These are phyloP conservation scores for Coix lacrymajobi DNA, from an alignment of 176 grass and related monocot species.

Conservation along the genomic window DNA sequence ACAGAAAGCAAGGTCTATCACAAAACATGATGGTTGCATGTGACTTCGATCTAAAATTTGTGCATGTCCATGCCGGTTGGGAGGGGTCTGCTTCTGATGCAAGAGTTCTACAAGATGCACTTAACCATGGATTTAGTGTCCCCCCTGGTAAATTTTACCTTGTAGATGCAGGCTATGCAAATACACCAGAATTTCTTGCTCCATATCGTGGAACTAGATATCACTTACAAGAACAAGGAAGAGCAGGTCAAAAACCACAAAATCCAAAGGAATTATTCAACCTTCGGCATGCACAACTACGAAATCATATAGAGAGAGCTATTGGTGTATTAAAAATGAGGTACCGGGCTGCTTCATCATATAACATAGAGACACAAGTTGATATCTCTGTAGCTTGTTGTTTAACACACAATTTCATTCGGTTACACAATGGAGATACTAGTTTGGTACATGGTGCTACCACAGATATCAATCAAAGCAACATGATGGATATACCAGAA, in stretches of 20 bases:
- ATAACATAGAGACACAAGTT: background rate
- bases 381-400: background rate
- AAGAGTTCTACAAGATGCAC: background rate
- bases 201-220: slow-evolving; percentile 23
- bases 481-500: background rate
- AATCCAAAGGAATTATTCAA: slow-evolving; percentile 1
- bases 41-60: background rate
- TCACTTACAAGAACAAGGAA: slow-evolving; percentile 18
- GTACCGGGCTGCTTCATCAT: background rate
- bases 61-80: slow-evolving; percentile 1
- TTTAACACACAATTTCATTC: slow-evolving; percentile 17
- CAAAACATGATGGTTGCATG: slow-evolving; percentile 2
- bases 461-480: background rate
- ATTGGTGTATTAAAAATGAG: background rate
- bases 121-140: slow-evolving; percentile 1
- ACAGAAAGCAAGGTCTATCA: background rate
- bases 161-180: slow-evolving; percentile 8
- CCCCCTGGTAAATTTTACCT: background rate
- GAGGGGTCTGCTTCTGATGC: background rate
- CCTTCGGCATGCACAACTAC: background rate
- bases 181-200: slow-evolving; percentile 2
- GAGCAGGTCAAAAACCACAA: background rate
- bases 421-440: background rate
- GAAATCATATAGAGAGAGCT: background rate
- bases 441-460: background rate